Percentiles rank a stretch among this genome's conserved stretches.
Conservation (phyloP, 1,284 basidiomycete genomes). For the Marasmius tenuissimus region DNA sequence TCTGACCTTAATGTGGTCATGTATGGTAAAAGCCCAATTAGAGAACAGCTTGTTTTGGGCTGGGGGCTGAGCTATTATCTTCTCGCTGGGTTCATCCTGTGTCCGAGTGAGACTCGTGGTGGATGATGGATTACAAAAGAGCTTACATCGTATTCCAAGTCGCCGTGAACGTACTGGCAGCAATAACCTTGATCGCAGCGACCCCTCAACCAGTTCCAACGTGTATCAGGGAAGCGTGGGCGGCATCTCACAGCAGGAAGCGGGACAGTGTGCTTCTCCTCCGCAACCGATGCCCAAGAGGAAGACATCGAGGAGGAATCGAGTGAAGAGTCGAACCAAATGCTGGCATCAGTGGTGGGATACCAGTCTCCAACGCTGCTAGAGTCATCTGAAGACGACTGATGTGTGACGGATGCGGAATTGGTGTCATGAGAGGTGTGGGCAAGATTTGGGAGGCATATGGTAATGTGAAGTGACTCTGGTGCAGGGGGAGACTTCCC, state of each 20-base stretch:
- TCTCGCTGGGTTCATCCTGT: not conserved
- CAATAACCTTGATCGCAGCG: slow-evolving; percentile 19
- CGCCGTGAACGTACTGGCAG: slow-evolving; percentile 30
- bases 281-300: not conserved
- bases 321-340: not conserved
- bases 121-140: not conserved
- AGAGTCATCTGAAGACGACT: not conserved
- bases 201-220: slow-evolving; percentile 16
- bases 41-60: not conserved
- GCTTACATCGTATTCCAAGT: slow-evolving; percentile 29
- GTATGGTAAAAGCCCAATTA: slow-evolving; percentile 23
- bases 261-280: not conserved
- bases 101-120: not conserved
- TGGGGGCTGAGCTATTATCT: not conserved
- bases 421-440: not conserved
- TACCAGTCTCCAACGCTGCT: not conserved
- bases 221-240: slow-evolving; percentile 17
- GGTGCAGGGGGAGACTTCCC: no score
- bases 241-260: not conserved
- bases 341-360: not conserved
- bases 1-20: slow-evolving; percentile 40
- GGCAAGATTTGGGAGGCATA: not conserved
- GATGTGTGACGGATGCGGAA: not conserved
- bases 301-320: not conserved
- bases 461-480: not conserved